phyloP scores from a whole-genome alignment of 495 filamentous ascomycete genomes.

The Chaetomium cochliodes region DNA sequence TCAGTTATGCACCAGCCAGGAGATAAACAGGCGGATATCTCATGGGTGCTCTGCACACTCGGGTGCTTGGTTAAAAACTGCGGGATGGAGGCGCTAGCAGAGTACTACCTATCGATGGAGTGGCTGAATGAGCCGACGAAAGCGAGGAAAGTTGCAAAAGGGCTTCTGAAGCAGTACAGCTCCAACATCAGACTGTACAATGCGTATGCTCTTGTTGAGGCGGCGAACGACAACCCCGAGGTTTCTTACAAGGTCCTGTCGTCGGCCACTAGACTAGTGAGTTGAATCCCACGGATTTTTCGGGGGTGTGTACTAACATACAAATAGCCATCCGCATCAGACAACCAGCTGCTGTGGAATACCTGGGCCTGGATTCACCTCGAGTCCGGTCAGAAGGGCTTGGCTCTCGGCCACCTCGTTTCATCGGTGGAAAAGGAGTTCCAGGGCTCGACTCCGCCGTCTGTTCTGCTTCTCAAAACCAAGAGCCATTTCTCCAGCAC shows the following conservation, averaged over 20 bases:
- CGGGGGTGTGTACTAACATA: no score
- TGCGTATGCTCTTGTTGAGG: conserved; percentile 72
- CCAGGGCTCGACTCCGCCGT: conserved; percentile 24
- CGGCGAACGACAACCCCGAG: conserved; percentile 52
- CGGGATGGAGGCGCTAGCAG: conserved; percentile 56
- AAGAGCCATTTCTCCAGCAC: conserved; percentile 56
- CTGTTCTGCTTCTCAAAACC: conserved; percentile 54
- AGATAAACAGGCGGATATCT: conserved; percentile 34
- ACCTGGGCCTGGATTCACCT: conserved; percentile 73
- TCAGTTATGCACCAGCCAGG: neutral
- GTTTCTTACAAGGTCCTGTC: conserved; percentile 63
- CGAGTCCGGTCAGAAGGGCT: conserved; percentile 40
- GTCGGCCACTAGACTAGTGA: conserved; percentile 46
- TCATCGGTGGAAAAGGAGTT: conserved; percentile 31
- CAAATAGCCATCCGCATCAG: conserved; percentile 28
- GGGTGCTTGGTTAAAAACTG: conserved; percentile 50
- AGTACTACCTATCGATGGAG: conserved; percentile 71
- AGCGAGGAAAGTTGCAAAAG: conserved; percentile 72
- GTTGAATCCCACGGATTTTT: neutral
- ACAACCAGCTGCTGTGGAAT: conserved; percentile 59
- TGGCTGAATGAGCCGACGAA: conserved; percentile 54
- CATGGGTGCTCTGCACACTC: conserved; percentile 56
- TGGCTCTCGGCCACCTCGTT: conserved; percentile 34
- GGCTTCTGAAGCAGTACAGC: conserved; percentile 63
- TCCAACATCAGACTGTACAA: conserved; percentile 71